These are phyloP conservation scores for Conoideocrella luteorostrata DNA, from an alignment of 2,329 filamentous ascomycete genomes.

Conservation along the genomic window DNA sequence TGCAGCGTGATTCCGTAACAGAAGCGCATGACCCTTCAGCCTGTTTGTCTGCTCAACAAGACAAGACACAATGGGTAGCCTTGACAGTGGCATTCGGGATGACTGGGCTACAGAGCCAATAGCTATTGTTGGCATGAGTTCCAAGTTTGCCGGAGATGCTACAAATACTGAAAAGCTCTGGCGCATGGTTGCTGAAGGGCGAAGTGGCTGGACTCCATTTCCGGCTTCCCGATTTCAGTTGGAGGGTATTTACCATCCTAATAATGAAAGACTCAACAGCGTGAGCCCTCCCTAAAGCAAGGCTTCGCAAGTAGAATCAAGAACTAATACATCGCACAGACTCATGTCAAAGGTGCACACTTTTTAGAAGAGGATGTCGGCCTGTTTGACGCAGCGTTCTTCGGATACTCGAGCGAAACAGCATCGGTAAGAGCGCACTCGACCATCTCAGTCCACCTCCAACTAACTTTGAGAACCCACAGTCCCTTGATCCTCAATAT, in stretches of 20 bases:
- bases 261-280: not conserved
- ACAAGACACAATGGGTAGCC: not conserved
- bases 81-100: not conserved
- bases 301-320: not conserved
- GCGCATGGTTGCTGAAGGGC: conserved; percentile 12
- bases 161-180: conserved; percentile 20
- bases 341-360: conserved; percentile 12
- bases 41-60: not conserved
- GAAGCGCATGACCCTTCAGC: too few species aligned
- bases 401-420: conserved; percentile 34
- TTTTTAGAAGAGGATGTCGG: conserved; percentile 34
- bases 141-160: conserved; percentile 23
- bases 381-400: conserved; percentile 39
- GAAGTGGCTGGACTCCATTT: not conserved
- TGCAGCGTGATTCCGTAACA: too few species aligned
- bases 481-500: conserved; percentile 39
- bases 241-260: not conserved
- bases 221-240: not conserved
- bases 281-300: not conserved
- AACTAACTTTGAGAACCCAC: conserved; percentile 22
- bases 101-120: not conserved
- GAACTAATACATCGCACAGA: not conserved
- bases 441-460: too few species aligned
- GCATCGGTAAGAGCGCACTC: not conserved
- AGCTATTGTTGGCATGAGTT: conserved; percentile 22